A percentile compares a stretch with the other conserved stretches of the same genome.
Conservation (phyloP, 1,284 basidiomycete genomes). For the Ceratobasidium sp. region DNA sequence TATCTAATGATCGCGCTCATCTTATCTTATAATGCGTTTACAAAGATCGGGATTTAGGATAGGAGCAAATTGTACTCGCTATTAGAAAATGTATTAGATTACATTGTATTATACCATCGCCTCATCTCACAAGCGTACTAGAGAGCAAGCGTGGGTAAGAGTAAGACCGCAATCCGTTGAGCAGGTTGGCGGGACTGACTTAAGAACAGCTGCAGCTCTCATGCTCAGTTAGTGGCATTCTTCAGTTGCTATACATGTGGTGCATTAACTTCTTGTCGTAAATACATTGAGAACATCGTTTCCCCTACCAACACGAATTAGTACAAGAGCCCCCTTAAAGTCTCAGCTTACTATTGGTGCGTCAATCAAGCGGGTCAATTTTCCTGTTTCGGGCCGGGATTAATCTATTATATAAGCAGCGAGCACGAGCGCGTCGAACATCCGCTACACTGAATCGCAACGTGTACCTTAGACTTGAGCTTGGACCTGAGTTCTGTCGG, state of each 20-base stretch:
- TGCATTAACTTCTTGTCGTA: too few relatives aligned
- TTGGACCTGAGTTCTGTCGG: not conserved
- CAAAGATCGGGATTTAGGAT: too few relatives aligned
- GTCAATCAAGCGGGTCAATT: not conserved
- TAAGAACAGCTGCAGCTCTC: too few relatives aligned
- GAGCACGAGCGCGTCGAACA: not conserved
- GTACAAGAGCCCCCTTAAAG: not conserved
- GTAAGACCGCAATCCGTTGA: too few relatives aligned
- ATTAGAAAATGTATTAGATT: too few relatives aligned
- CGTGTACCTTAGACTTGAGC: not conserved
- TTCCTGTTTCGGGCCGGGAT: not conserved
- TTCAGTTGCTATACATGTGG: not conserved
- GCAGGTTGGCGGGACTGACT: too few relatives aligned
- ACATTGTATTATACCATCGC: too few relatives aligned
- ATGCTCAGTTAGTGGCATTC: not conserved
- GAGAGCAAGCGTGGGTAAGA: too few relatives aligned
- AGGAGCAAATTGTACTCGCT: too few relatives aligned
- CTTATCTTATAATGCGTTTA: too few relatives aligned
- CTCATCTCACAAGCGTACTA: too few relatives aligned
- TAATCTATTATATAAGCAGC: not conserved
- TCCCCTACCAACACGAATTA: not conserved
- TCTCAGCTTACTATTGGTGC: not conserved
- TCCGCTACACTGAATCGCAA: constrained; percentile 1
- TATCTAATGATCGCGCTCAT: too few relatives aligned
- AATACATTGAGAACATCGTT: not conserved